phyloP scores from a whole-genome alignment of 768 basidiomycete genomes.

The Lactarius hengduanensis region DNA sequence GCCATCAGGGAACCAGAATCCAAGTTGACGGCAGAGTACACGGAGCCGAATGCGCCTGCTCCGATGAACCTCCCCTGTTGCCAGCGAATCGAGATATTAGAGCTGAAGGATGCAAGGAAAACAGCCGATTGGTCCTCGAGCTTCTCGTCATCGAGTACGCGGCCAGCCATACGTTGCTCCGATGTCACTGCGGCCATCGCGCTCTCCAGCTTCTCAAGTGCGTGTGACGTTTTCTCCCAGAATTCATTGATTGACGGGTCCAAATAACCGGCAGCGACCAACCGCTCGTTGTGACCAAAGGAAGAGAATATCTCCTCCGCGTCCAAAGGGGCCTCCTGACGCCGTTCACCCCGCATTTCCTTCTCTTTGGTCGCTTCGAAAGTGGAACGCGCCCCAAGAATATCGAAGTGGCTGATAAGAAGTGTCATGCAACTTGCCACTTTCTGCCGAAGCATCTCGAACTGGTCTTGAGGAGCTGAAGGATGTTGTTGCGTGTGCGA shows the following conservation, averaged over 20 bases:
- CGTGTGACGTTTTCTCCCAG: slow-evolving; percentile 68
- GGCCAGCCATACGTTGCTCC: slow-evolving; percentile 78
- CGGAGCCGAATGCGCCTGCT: slow-evolving; percentile 98
- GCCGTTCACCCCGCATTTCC: slow-evolving; percentile 72
- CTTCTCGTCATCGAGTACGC: slow-evolving; percentile 91
- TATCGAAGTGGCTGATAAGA: slow-evolving; percentile 97
- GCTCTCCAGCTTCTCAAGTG: slow-evolving; percentile 64
- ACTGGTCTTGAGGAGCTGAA: slow-evolving; percentile 85
- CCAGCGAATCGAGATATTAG: slow-evolving; percentile 95
- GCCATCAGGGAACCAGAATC: slow-evolving; percentile 97
- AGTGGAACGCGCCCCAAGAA: slow-evolving; percentile 89
- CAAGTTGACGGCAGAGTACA: slow-evolving; percentile 96
- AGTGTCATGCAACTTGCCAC: slow-evolving; percentile 96
- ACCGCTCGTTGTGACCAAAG: slow-evolving; percentile 38
- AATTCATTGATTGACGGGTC: slow-evolving; percentile 68
- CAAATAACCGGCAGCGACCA: slow-evolving; percentile 44
- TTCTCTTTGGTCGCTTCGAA: slow-evolving; percentile 88
- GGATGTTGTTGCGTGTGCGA: slow-evolving; percentile 86
- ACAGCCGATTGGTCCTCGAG: slow-evolving; percentile 91
- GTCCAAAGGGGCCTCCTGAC: slow-evolving; percentile 43
- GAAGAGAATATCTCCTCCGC: slow-evolving; percentile 46
- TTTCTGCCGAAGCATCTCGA: slow-evolving; percentile 84
- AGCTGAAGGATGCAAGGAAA: slow-evolving; percentile 92
- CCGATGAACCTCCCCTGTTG: slow-evolving; percentile 98
- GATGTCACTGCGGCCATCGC: slow-evolving; percentile 56